Percentiles rank a stretch among this genome's conserved stretches.
phyloP scores from a whole-genome alignment of 2,329 filamentous ascomycete genomes.

The Aspergillus tamarii region DNA sequence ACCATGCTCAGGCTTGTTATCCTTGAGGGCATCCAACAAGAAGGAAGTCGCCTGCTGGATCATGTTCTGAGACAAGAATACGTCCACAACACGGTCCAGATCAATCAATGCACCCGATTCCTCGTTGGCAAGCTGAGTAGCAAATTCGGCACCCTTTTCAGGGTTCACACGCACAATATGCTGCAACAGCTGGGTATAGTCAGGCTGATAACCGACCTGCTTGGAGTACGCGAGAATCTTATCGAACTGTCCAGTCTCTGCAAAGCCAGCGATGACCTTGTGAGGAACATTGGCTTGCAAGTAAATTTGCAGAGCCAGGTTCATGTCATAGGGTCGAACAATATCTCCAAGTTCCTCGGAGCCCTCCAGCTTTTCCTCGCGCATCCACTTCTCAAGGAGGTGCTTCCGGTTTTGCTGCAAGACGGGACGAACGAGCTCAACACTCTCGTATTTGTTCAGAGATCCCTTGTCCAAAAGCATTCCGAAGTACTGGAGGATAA shows the following conservation, averaged over 20 bases:
- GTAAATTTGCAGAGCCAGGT: conserved; percentile 86
- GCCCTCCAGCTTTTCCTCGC: conserved; percentile 92
- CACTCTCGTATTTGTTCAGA: conserved; percentile 88
- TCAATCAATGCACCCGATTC: conserved; percentile 87
- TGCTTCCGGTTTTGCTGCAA: conserved; percentile 93
- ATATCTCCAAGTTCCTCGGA: conserved; percentile 97
- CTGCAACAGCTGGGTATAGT: conserved; percentile 88
- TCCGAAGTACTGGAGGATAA: conserved; percentile 96
- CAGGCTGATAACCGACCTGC: conserved; percentile 86
- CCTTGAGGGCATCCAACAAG: conserved; percentile 90
- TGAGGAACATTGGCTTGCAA: conserved; percentile 85
- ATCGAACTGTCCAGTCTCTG: conserved; percentile 94
- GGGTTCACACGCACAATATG: conserved; percentile 90
- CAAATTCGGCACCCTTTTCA: conserved; percentile 94
- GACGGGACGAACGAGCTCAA: conserved; percentile 91
- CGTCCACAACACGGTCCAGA: conserved; percentile 91
- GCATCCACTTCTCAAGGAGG: conserved; percentile 95
- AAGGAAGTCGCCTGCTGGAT: conserved; percentile 98
- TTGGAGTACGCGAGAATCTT: conserved; percentile 92
- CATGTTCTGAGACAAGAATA: conserved; percentile 98
- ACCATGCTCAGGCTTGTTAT: conserved; percentile 91
- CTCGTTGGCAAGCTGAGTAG: conserved; percentile 85
- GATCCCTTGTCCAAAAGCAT: conserved; percentile 94
- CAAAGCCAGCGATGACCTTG: conserved; percentile 93
- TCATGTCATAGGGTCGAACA: conserved; percentile 84